A percentile compares a stretch with the other conserved stretches of the same genome.
These are phyloP conservation scores for Scedosporium boydii DNA, from an alignment of 2,329 filamentous ascomycete genomes.

Conservation along the genomic window DNA sequence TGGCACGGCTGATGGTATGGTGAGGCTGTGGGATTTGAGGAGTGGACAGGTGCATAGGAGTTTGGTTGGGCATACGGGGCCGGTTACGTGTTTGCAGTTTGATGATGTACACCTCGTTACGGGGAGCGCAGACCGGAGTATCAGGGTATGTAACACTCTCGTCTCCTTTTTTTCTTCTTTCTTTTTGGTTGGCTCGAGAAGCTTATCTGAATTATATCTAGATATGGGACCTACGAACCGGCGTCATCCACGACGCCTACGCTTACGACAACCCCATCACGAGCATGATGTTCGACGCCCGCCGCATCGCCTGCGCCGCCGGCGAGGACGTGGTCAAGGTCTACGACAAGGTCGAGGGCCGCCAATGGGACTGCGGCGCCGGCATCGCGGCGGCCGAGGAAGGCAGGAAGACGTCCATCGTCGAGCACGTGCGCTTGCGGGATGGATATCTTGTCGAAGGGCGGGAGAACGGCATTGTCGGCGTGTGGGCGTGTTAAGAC, in stretches of 20 bases:
- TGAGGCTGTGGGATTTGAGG: constrained; percentile 89
- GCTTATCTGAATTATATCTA: constrained; percentile 29
- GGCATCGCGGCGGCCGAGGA: constrained; percentile 62
- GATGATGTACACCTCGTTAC: constrained; percentile 94
- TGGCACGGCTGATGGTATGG: constrained; percentile 95
- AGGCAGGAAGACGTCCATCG: constrained; percentile 53
- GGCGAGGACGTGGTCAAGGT: constrained; percentile 94
- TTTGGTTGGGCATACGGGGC: constrained; percentile 88
- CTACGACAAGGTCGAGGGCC: constrained; percentile 92
- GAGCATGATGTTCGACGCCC: constrained; percentile 92
- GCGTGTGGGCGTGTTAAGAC: constrained; percentile 70
- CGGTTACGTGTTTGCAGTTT: constrained; percentile 90
- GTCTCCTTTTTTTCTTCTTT: not conserved
- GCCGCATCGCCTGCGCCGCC: constrained; percentile 81
- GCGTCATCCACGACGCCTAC: constrained; percentile 90
- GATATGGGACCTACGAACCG: constrained; percentile 98
- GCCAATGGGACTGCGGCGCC: constrained; percentile 93
- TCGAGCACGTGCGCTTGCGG: constrained; percentile 82
- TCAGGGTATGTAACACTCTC: constrained; percentile 61
- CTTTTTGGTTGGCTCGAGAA: constrained; percentile 2
- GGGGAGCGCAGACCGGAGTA: constrained; percentile 82
- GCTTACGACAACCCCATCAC: constrained; percentile 89
- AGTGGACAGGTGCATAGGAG: constrained; percentile 96
- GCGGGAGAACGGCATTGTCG: constrained; percentile 75
- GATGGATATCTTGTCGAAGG: constrained; percentile 94